phyloP scores from a whole-genome alignment of 495 filamentous ascomycete genomes.

The Penicillium pulvis region DNA sequence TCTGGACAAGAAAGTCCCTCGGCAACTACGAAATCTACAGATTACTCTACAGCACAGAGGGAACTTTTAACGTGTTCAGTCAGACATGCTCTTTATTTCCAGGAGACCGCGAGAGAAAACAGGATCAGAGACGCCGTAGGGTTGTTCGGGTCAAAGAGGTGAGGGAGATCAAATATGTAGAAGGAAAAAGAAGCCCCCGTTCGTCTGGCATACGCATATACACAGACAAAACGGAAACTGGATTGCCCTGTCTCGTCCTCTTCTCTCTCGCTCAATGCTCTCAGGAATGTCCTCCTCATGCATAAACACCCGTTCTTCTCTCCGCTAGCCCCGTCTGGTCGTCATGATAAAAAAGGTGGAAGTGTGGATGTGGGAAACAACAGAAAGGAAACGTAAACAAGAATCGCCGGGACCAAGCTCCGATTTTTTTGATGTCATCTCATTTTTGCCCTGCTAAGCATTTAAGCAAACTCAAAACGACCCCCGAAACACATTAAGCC shows the following conservation, averaged over 20 bases:
- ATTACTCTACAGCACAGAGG: constrained; percentile 15
- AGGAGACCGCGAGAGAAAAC: constrained; percentile 40
- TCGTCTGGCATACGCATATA: constrained; percentile 2
- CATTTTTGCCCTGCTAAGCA: constrained; percentile 22
- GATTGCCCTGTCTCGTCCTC: constrained; percentile 28
- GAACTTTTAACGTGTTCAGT: constrained; percentile 34
- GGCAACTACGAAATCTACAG: background rate
- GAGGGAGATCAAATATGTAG: constrained; percentile 29
- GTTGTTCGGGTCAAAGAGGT: constrained; percentile 32
- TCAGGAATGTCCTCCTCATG: constrained; percentile 32
- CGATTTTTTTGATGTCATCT: constrained; percentile 36
- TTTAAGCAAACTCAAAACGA: constrained; percentile 29
- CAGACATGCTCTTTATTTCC: constrained; percentile 43
- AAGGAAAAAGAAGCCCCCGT: constrained; percentile 25
- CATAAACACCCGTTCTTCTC: constrained; percentile 25
- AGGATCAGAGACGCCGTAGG: constrained; percentile 37
- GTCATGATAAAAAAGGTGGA: constrained; percentile 28
- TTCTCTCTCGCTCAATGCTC: constrained; percentile 30
- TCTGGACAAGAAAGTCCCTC: background rate
- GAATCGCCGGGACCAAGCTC: constrained; percentile 35
- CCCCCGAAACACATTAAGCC: constrained; percentile 40
- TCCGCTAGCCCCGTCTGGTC: constrained; percentile 37
- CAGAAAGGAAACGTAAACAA: constrained; percentile 27
- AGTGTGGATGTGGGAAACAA: constrained; percentile 7
- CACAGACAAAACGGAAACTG: constrained; percentile 12